Base-by-base conservation (phyloP, 257 asterid species). In the Hygrophila difformis region DNA sequence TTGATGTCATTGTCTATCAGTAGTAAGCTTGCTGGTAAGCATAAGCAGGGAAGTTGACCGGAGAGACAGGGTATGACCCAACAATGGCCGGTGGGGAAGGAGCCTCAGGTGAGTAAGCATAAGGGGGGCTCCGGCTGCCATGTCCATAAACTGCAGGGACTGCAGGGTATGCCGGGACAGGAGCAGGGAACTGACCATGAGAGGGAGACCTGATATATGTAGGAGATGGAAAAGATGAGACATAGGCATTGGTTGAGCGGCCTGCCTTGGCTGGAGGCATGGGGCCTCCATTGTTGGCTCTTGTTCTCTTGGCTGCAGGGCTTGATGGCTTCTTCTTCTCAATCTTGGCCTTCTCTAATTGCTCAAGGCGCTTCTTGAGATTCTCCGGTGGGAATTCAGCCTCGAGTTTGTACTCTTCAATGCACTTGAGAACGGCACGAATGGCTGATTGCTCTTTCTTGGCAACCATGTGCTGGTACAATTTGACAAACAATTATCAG, bases 181-280 rank as follows among this genome's bases (percentile, higher is more conserved):
- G 67, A 7, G 79, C 18, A 2, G 94, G 81, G 73, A 78, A 86
- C 53, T 81, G 99, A 31, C 73, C 58, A 72, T 86, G 94, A 8
- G 96, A 60, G 28, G 98, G 94, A 19, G 98, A 82, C 71, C 84
- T 60, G 49, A 86, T 62, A 9, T 66, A 86, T 5, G 99, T 61
- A 2, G 93, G 82, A 33, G 93, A 65, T 0, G 99, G 99, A 78
- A 91, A 86, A 13, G 99, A 91, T 2, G 99, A 91, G 24, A 91
- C 99, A 3, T 91, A 91, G 34, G 97, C 99, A 17, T 91, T 91
- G 38, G 95, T 80, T n/a, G 94, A 83, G 36, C 99, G 99, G 0
- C 94, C 99, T 0, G 99, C 99, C 74, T 91, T 91, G 60, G 99
- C 99, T 6, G 99, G 99, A 16, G 99, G 99, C 99, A 91, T 86